phyloP scores from a whole-genome alignment of 257 asterid genomes.

The Scutellaria galericulata region DNA sequence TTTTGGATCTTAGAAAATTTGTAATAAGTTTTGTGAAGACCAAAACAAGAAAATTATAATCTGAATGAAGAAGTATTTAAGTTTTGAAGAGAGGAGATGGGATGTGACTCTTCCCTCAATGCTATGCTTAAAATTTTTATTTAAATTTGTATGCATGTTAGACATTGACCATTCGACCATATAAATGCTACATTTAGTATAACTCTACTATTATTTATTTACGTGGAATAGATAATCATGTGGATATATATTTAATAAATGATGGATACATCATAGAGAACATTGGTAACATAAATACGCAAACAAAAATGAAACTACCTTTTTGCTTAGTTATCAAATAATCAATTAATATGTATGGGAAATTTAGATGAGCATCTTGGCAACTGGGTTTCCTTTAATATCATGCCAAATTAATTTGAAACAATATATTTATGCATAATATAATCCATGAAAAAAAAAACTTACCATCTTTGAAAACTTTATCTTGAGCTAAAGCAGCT shows the following conservation, averaged over 20 bases:
- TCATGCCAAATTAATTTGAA: too few species aligned
- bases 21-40: not conserved
- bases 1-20: constrained; percentile 12
- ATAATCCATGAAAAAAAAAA: not conserved
- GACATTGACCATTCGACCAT: not conserved
- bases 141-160: too few species aligned
- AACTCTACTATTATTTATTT: constrained; percentile 1
- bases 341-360: too few species aligned
- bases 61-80: not conserved
- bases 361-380: too few species aligned
- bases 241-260: not conserved
- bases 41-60: not conserved
- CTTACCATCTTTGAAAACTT: constrained; percentile 90
- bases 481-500: constrained; percentile 94
- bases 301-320: not conserved
- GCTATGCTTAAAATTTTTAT: too few species aligned
- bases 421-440: too few species aligned
- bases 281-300: too few species aligned
- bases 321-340: not conserved
- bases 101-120: too few species aligned
- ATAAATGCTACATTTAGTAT: not conserved
- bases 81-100: constrained; percentile 21
- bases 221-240: not conserved
- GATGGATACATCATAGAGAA: not conserved
- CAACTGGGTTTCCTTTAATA: too few species aligned